These are phyloP conservation scores for Curvularia sp. DNA, from an alignment of 2,329 filamentous ascomycete species.

Conservation along the genomic window DNA sequence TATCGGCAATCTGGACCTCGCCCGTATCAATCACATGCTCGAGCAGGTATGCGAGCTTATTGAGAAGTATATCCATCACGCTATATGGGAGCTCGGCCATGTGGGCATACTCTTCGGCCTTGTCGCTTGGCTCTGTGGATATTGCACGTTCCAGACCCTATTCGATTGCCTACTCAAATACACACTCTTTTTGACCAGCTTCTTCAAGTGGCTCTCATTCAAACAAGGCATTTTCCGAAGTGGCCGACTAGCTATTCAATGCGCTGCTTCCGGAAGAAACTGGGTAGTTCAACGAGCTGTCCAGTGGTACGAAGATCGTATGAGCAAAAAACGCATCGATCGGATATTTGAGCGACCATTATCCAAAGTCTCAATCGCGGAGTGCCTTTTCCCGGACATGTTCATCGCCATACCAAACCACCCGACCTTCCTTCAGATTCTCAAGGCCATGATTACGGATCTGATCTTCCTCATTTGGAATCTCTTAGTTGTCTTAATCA, in stretches of 20 bases:
- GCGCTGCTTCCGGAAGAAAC: neutral
- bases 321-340: conserved; percentile 8
- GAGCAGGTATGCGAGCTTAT: neutral
- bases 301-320: conserved; percentile 5
- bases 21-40: neutral
- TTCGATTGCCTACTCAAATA: neutral
- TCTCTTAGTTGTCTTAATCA: neutral
- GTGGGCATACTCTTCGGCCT: neutral
- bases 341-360: neutral
- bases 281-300: conserved; percentile 1
- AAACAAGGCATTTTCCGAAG: neutral
- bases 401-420: neutral
- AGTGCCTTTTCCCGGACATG: conserved; percentile 13
- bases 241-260: neutral
- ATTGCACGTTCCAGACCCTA: neutral
- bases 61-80: neutral
- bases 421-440: neutral
- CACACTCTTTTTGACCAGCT: neutral
- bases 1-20: no score
- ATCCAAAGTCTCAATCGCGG: neutral
- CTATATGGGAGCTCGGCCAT: neutral
- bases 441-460: neutral
- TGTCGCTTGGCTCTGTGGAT: neutral
- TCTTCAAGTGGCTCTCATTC: neutral
- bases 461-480: neutral